phyloP scores from a whole-genome alignment of 148 eudicot genomes.

The Hydrangea macrophylla region DNA sequence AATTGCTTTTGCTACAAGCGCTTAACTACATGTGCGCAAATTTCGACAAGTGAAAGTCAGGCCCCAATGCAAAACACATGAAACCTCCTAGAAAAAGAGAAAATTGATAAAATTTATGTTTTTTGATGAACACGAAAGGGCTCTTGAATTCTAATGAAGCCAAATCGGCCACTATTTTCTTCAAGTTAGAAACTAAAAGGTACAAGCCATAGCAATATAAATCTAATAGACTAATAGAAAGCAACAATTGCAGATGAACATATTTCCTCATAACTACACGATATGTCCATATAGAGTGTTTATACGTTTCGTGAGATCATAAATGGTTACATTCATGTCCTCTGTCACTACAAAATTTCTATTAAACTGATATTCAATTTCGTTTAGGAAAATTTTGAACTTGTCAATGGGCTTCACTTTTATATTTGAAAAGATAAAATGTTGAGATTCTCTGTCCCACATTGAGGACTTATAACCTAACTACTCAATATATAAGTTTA shows the following conservation, averaged over 20 bases:
- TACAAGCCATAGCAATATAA: background rate
- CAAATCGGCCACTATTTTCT: background rate
- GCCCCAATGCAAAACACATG: background rate
- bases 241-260: background rate
- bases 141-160: background rate
- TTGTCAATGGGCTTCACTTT: too few species aligned
- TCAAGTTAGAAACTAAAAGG: background rate
- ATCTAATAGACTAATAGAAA: too few species aligned
- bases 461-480: too few species aligned
- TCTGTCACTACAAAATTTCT: background rate
- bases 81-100: too few species aligned
- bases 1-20: background rate
- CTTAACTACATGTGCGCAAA: background rate
- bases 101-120: too few species aligned
- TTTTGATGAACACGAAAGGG: background rate
- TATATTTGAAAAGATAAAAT: too few species aligned
- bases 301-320: background rate
- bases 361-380: too few species aligned
- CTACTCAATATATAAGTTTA: too few species aligned
- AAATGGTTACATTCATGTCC: background rate
- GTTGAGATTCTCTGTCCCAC: too few species aligned
- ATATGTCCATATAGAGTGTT: too few species aligned
- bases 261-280: too few species aligned
- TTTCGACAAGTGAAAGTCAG: background rate
- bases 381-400: too few species aligned